A percentile compares a stretch with the other conserved stretches of the same genome.
These are phyloP conservation scores for Pseudohyphozyma bogoriensis DNA, from an alignment of 768 basidiomycete species.

Conservation along the genomic window DNA sequence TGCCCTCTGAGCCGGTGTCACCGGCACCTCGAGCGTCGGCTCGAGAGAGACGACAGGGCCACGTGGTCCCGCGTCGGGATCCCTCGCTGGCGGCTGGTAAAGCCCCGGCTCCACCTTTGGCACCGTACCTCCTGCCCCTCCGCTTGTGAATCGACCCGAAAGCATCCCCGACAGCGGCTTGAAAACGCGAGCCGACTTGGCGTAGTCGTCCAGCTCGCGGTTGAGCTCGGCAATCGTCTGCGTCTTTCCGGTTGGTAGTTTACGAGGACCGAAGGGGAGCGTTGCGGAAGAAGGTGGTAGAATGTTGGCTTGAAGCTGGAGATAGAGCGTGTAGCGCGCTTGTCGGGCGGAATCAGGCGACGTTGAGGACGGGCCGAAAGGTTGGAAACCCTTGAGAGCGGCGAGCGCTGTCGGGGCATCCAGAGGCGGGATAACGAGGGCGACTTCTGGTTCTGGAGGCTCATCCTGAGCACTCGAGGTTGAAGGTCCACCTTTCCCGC, in stretches of 20 bases:
- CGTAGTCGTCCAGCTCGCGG: constrained; percentile 74
- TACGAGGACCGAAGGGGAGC: constrained; percentile 36
- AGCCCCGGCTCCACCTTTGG: constrained; percentile 36
- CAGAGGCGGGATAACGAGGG: constrained; percentile 49
- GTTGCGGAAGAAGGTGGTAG: constrained; percentile 44
- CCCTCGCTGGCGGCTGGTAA: constrained; percentile 33
- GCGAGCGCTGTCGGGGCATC: constrained; percentile 75
- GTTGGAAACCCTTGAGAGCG: constrained; percentile 79
- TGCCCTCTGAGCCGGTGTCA: constrained; percentile 60
- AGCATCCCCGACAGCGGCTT: constrained; percentile 85
- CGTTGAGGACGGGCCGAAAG: constrained; percentile 50
- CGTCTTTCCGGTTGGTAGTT: constrained; percentile 43
- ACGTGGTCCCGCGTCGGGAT: neutral
- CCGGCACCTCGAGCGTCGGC: constrained; percentile 39
- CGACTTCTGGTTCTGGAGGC: constrained; percentile 37
- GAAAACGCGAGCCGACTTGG: constrained; percentile 77
- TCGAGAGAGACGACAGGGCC: neutral
- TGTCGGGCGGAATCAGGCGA: constrained; percentile 61
- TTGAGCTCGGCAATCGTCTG: constrained; percentile 62
- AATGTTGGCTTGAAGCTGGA: constrained; percentile 54
- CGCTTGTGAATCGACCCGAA: constrained; percentile 85
- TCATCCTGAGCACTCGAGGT: constrained; percentile 12
- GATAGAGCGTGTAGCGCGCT: constrained; percentile 70
- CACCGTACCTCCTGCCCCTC: constrained; percentile 43
- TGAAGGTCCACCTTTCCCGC: constrained; percentile 12